Evolutionary conservation across 1,139 yeast species (phyloP).

Genomic region (Kazachstania sp.): DNA sequence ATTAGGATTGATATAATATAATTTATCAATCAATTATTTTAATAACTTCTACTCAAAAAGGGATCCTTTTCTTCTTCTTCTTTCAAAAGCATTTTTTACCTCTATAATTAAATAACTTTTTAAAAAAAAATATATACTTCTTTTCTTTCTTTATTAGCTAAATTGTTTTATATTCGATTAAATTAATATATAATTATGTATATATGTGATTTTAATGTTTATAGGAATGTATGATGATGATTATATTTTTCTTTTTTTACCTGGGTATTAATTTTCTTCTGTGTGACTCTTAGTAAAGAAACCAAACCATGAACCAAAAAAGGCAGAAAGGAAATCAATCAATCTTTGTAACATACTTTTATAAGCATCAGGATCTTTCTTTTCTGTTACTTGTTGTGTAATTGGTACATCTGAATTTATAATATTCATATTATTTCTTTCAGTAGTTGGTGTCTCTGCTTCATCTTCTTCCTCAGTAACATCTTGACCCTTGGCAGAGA

Average conservation of each 20-base stretch:
- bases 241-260: too few relatives aligned
- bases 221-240: too few relatives aligned
- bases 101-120: background rate
- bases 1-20: too few relatives aligned
- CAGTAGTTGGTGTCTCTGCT: slow-evolving; percentile 1
- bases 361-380: slow-evolving; percentile 10
- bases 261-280: background rate
- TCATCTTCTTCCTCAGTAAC: slow-evolving; percentile 2
- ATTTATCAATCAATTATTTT: too few relatives aligned
- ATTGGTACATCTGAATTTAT: too few relatives aligned
- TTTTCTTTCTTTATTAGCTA: background rate
- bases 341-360: slow-evolving; percentile 13
- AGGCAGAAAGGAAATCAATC: slow-evolving; percentile 5
- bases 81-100: background rate
- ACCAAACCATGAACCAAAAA: slow-evolving; percentile 8
- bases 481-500: background rate
- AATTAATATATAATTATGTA: too few relatives aligned
- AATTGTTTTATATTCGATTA: too few relatives aligned
- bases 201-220: too few relatives aligned
- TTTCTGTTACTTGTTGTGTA: background rate
- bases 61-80: background rate
- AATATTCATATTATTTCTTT: background rate
- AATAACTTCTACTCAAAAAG: background rate
- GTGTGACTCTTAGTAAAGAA: slow-evolving; percentile 2
- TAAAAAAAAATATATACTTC: background rate